Base-by-base conservation (phyloP, 352 stramenopile genomes). In the Paralagenidium karlingii region DNA sequence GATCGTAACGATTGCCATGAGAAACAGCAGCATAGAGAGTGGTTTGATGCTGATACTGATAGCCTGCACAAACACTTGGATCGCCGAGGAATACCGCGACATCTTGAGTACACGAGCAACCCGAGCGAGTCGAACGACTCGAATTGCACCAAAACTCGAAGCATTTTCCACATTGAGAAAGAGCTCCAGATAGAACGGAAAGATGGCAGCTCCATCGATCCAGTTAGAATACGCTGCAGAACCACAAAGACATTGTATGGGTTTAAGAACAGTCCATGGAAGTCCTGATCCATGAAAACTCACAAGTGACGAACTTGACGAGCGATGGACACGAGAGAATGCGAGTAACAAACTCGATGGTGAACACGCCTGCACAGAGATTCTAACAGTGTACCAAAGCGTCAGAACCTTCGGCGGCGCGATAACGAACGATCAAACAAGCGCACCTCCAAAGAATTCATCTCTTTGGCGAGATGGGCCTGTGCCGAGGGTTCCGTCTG, bases 91-190 rank as follows among this genome's bases (percentile, higher is more conserved):
- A 38, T 93, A 91, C 10, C 77, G 66, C 15, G 77, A 89, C 55
- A 93, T 82, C 50, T 92, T 92, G 29, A 94, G 57, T 15, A 94
- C 76, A 9, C 82, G 69, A 1, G 76, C 69, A 1, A 94, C 76
- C 9, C 81, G 71, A 7, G 69, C 78, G 34, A 94, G 73, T 2
- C 82, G 76, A 6, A 92, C 68, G 28, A 94, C 82, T 24, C 82
- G 65, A 34, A 94, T 74, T 12, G 81, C 75, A 4, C 68, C 67
- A 16, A 88, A 73, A 9, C 60, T 75, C 5, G 55, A 51, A 3
- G 61, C 68, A 47, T 82, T 82, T 34, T 86, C 64, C 3, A 84
- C 45, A n/a, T 44, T 40, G n/a, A 87, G 46, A 13, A 87, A 49
- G 1, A 51, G 51, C 31, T 93, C 81, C 31, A 94, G 32, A 38